phyloP scores from a whole-genome alignment of 441 rosid species.

The Lagerstroemia fauriei region DNA sequence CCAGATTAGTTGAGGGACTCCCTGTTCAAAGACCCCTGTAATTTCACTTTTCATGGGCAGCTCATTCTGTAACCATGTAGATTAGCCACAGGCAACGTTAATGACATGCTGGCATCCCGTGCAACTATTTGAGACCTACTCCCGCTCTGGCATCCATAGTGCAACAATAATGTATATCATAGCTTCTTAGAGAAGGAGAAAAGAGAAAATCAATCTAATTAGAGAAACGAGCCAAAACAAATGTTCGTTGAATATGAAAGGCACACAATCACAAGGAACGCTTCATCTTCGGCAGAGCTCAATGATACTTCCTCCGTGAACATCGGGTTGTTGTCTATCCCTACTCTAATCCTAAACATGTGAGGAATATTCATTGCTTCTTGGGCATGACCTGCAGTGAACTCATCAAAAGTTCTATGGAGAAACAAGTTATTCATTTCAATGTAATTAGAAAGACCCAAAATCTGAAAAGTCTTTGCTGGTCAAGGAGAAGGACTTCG shows the following conservation, averaged over 20 bases:
- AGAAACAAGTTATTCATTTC: not conserved
- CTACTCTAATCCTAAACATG: conserved; percentile 32
- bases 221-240: not conserved
- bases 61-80: conserved; percentile 40
- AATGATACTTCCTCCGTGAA: conserved; percentile 39
- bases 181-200: not conserved
- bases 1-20: too few relatives aligned
- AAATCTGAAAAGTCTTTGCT: too few relatives aligned
- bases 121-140: conserved; percentile 43
- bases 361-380: conserved; percentile 43
- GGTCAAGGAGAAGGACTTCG: too few relatives aligned
- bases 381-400: conserved; percentile 39
- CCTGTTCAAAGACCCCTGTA: too few relatives aligned
- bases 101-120: conserved; percentile 31
- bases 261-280: conserved; percentile 9
- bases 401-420: conserved; percentile 41
- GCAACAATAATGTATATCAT: not conserved
- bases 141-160: conserved; percentile 43
- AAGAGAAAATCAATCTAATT: not conserved
- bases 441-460: too few relatives aligned
- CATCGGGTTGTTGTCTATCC: conserved; percentile 34
- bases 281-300: conserved; percentile 30
- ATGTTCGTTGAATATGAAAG: too few relatives aligned
- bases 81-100: conserved; percentile 43
- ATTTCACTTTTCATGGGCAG: conserved; percentile 27